Conservation (phyloP, 768 basidiomycete genomes). For the Amanita inopinata region DNA sequence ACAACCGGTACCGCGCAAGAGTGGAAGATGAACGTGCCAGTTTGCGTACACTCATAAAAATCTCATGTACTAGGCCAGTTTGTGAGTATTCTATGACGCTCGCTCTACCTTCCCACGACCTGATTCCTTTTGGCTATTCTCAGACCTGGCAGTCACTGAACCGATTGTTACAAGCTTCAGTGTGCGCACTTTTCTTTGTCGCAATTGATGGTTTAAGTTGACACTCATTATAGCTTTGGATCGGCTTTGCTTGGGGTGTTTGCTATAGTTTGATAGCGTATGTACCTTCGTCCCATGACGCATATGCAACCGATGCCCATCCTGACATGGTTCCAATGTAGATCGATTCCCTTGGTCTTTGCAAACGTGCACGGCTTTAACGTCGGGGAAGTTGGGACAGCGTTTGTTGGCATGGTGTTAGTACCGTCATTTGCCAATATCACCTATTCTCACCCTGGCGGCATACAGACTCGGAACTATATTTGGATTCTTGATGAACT, state of each 20-base stretch:
- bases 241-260: slow-evolving; percentile 71
- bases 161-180: slow-evolving; percentile 67
- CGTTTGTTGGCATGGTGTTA: slow-evolving; percentile 49
- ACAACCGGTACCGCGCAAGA: slow-evolving; percentile 50
- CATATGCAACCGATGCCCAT: slow-evolving; percentile 1
- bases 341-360: slow-evolving; percentile 52
- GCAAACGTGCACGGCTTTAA: slow-evolving; percentile 47
- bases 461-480: slow-evolving; percentile 44
- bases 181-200: slow-evolving; percentile 31
- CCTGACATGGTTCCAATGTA: slow-evolving; percentile 14
- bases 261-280: slow-evolving; percentile 33
- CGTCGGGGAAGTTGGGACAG: slow-evolving; percentile 46
- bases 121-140: neutral
- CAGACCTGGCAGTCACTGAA: slow-evolving; percentile 63
- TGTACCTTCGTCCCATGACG: slow-evolving; percentile 42
- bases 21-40: slow-evolving; percentile 54
- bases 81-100: no score
- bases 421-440: neutral
- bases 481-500: slow-evolving; percentile 35
- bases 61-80: slow-evolving; percentile 63
- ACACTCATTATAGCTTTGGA: slow-evolving; percentile 49
- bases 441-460: neutral
- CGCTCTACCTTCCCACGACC: neutral
- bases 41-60: slow-evolving; percentile 49
- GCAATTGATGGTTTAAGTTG: neutral